Conservation (phyloP, 371 early-diverging fungal genomes). For the Batkoa obscura region DNA sequence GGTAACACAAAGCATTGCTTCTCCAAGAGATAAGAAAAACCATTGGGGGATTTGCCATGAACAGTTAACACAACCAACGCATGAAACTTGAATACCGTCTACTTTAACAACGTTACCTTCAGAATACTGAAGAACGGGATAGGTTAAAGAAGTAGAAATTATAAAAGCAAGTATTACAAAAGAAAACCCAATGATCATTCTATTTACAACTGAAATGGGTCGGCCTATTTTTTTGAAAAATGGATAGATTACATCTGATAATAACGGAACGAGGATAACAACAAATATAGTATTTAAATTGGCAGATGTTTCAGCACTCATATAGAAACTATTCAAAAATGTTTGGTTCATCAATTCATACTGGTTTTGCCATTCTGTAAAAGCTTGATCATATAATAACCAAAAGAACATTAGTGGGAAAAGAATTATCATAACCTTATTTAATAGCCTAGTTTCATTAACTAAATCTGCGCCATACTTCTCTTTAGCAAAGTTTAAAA, state of each 20-base stretch:
- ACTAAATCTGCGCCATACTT: slow-evolving; percentile 1
- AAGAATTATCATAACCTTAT: slow-evolving; percentile 13
- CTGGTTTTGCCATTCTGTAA: slow-evolving; percentile 12
- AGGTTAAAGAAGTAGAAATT: slow-evolving; percentile 20
- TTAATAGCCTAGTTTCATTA: slow-evolving; percentile 5
- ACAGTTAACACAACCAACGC: slow-evolving; percentile 11
- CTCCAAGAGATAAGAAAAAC: slow-evolving; percentile 31
- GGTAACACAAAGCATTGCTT: slow-evolving; percentile 30
- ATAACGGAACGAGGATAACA: neutral
- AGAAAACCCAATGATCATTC: slow-evolving; percentile 1
- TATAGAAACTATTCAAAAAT: slow-evolving; percentile 10
- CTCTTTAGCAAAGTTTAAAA: slow-evolving; percentile 6
- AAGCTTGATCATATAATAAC: slow-evolving; percentile 35
- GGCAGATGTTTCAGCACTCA: neutral
- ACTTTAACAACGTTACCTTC: neutral
- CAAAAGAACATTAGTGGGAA: slow-evolving; percentile 28
- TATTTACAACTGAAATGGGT: neutral
- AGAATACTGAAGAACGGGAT: slow-evolving; percentile 12
- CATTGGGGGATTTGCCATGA: slow-evolving; percentile 30
- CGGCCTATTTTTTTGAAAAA: slow-evolving; percentile 3
- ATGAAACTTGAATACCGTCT: neutral
- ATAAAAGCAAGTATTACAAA: slow-evolving; percentile 1
- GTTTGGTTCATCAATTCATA: slow-evolving; percentile 15
- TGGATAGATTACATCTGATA: slow-evolving; percentile 1
- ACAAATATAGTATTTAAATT: neutral